A percentile compares a stretch with the other conserved stretches of the same genome.
phyloP scores from a whole-genome alignment of 306 rosid genomes.

The Aeschynomene evenia region DNA sequence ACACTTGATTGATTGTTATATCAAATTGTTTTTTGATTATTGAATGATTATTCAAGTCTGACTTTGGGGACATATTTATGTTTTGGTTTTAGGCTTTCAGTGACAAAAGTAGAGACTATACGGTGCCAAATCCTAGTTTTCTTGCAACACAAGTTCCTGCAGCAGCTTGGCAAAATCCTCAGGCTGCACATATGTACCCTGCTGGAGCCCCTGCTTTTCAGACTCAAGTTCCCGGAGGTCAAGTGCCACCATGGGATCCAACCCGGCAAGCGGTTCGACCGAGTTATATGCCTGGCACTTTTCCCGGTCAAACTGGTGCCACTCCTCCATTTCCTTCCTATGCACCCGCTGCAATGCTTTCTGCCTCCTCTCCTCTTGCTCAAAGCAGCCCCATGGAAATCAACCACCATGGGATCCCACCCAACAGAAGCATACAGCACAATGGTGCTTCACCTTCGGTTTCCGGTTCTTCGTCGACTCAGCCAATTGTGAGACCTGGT shows the following conservation, averaged over 20 bases:
- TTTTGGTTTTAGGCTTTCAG: slow-evolving; percentile 65
- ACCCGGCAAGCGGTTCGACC: slow-evolving; percentile 51
- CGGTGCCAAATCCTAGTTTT: slow-evolving; percentile 33
- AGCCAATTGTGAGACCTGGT: slow-evolving; percentile 36
- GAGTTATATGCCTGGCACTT: slow-evolving; percentile 49
- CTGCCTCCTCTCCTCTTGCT: slow-evolving; percentile 51
- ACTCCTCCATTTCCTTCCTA: slow-evolving; percentile 49
- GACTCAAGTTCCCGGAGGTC: slow-evolving; percentile 64
- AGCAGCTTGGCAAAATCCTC: slow-evolving; percentile 40
- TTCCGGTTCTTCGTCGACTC: slow-evolving; percentile 46
- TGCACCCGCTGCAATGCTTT: slow-evolving; percentile 43
- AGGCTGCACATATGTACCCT: slow-evolving; percentile 45
- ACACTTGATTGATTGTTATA: slow-evolving; percentile 45
- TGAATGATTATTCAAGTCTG: slow-evolving; percentile 18
- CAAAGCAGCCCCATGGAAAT: slow-evolving; percentile 45
- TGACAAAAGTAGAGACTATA: slow-evolving; percentile 65
- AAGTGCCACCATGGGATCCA: slow-evolving; percentile 74
- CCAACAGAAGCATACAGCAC: slow-evolving; percentile 36
- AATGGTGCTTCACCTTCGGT: slow-evolving; percentile 48
- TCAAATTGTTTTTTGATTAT: not conserved
- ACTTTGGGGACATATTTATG: not conserved
- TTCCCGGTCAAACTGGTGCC: slow-evolving; percentile 52
- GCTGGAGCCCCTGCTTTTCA: slow-evolving; percentile 41
- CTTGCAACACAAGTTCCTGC: slow-evolving; percentile 31
- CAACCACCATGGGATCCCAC: slow-evolving; percentile 37